Evolutionary conservation across 2,329 filamentous ascomycete species (phyloP), one percentile per base, ranked within the genome.

Genomic region (Pyrenochaeta sp.): DNA sequence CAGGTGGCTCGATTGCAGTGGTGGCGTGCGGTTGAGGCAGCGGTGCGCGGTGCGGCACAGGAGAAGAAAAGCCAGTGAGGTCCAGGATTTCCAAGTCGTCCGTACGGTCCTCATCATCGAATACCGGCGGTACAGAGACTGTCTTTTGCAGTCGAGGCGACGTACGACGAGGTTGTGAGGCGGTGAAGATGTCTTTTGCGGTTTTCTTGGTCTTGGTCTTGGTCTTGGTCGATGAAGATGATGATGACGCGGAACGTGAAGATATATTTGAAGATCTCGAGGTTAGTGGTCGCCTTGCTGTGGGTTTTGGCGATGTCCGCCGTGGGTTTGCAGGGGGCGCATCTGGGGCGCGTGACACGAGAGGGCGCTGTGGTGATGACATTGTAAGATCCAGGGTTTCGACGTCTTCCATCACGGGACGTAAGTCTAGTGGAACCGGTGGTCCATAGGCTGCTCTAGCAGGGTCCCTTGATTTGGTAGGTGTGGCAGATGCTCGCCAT

Each of bases 351-450:
- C n/a, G n/a, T n/a, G n/a, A n/a, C n/a, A n/a, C n/a, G n/a, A n/a
- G n/a, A n/a, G 29, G 29, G 19, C 7, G n/a, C 34, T 35, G 34
- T 7, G 62, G 60, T 7, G 64, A 58, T 1, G 64, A 64, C 6
- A 64, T 40, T 3, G 67, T 69, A 27, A 69, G 44, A 24, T 69
- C 65, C 9, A 68, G 45, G 3, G 61, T 60, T 22, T 69, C 63
- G 4, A 65, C 35, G 18, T 49, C 44, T 19, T 50, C 48, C 10
- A 40, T 23, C 4, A 53, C 28, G 11, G 46, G 34, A 13, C 48
- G 48, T 13, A 66, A 49, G n/a, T 44, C 41, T 17, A 47, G 29
- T 32, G 48, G 56, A 26, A 58, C 39, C 13, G 57, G 55, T 10
- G 41, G 37, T 20, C 44, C 34, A 26, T 47, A 34, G 8, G 47